Percentiles rank a stretch among this genome's conserved stretches.
These are phyloP conservation scores for Dryadomyces sulphureus DNA, from an alignment of 2,329 filamentous ascomycete genomes.

Conservation along the genomic window DNA sequence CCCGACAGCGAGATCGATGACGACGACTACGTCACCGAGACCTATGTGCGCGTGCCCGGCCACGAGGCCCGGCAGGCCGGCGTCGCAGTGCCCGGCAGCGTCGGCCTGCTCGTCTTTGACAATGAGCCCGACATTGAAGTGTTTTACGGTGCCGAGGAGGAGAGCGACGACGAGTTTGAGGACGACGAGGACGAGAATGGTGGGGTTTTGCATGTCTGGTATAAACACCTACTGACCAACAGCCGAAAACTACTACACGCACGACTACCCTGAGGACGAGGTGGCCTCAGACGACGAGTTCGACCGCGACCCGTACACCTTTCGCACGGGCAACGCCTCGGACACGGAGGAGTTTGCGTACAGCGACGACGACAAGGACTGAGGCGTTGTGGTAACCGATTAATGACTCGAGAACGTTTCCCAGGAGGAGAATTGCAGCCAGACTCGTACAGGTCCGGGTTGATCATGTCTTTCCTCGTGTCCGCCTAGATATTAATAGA, in stretches of 20 bases:
- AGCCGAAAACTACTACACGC: slow-evolving; percentile 67
- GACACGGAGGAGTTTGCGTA: slow-evolving; percentile 30
- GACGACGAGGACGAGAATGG: slow-evolving; percentile 54
- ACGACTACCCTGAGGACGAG: slow-evolving; percentile 71
- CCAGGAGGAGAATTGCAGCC: no score
- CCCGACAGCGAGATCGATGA: slow-evolving; percentile 19
- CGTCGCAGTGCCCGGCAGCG: slow-evolving; percentile 29
- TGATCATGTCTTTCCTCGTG: no score
- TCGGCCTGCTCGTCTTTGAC: slow-evolving; percentile 42
- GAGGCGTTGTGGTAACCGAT: not conserved
- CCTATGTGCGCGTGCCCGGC: slow-evolving; percentile 46
- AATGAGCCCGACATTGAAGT: slow-evolving; percentile 42
- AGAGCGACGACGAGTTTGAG: slow-evolving; percentile 44
- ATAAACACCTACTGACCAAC: not conserved
- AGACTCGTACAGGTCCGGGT: no score
- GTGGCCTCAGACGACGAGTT: slow-evolving; percentile 57
- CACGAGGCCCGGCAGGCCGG: slow-evolving; percentile 21
- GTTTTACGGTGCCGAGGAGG: slow-evolving; percentile 46
- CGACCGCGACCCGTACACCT: slow-evolving; percentile 39
- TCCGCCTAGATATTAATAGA: no score
- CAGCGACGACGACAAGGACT: not conserved
- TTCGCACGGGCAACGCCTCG: slow-evolving; percentile 36
- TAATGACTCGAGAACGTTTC: no score
- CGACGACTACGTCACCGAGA: slow-evolving; percentile 50
- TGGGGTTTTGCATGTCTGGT: slow-evolving; percentile 13